A percentile compares a stretch with the other conserved stretches of the same genome.
phyloP scores from a whole-genome alignment of 2,329 filamentous ascomycete genomes.

The Venturia oleaginea region DNA sequence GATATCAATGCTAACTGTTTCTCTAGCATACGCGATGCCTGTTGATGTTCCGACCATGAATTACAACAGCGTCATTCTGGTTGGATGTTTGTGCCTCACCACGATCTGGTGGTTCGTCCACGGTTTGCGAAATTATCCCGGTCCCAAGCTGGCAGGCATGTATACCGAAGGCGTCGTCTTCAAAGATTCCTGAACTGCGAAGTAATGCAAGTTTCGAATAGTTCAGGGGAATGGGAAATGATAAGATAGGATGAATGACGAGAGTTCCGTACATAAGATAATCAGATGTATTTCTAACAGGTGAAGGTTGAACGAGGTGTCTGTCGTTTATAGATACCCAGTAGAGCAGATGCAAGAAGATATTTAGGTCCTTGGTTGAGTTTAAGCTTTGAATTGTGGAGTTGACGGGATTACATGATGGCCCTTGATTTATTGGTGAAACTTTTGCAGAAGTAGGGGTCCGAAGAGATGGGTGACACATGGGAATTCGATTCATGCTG shows the following conservation, averaged over 20 bases:
- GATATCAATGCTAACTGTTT: not conserved
- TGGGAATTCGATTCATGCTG: not conserved
- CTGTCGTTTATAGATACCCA: slow-evolving; percentile 7
- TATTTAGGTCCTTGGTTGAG: not conserved
- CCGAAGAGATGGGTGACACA: not conserved
- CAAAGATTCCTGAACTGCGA: not conserved
- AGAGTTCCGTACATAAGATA: not conserved
- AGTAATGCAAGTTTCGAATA: not conserved
- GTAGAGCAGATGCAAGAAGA: not conserved
- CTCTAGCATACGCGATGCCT: slow-evolving; percentile 35
- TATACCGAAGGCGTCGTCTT: slow-evolving; percentile 24
- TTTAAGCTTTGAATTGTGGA: not conserved
- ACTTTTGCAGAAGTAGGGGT: not conserved
- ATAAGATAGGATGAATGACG: not conserved
- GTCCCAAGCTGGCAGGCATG: slow-evolving; percentile 40
- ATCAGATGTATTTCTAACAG: not conserved
- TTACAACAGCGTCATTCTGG: slow-evolving; percentile 47
- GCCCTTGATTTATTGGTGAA: not conserved
- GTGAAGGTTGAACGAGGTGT: not conserved
- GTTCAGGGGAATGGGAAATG: not conserved
- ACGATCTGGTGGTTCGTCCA: slow-evolving; percentile 43
- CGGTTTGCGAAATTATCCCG: slow-evolving; percentile 40
- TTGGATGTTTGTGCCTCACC: slow-evolving; percentile 39
- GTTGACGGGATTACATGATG: not conserved
- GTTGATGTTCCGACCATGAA: slow-evolving; percentile 38